These are phyloP conservation scores for Colletotrichum shisoi DNA, from an alignment of 2,329 filamentous ascomycete genomes.

Conservation along the genomic window DNA sequence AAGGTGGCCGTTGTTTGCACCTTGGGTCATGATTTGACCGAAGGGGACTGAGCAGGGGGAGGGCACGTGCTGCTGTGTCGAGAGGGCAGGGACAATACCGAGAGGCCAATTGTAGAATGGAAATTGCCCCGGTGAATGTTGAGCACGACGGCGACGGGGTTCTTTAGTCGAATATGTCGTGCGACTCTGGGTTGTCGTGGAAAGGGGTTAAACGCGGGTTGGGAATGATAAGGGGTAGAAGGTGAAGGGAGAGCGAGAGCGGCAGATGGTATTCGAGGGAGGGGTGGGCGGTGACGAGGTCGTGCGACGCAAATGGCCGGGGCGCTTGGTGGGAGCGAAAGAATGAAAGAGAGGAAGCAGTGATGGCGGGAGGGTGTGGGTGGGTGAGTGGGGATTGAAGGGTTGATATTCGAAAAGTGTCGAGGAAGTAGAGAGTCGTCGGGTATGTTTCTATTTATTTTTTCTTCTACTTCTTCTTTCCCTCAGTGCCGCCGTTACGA, in stretches of 20 bases:
- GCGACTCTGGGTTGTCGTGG: neutral
- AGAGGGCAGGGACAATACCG: constrained; percentile 31
- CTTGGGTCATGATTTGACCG: constrained; percentile 37
- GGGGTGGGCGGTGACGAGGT: constrained; percentile 1
- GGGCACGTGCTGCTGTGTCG: constrained; percentile 6
- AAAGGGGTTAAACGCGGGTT: constrained; percentile 20
- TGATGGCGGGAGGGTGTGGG: neutral
- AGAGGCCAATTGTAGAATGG: constrained; percentile 24
- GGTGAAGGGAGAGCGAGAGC: neutral
- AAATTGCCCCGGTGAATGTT: constrained; percentile 8
- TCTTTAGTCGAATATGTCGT: constrained; percentile 12
- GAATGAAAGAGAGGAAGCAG: neutral
- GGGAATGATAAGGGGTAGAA: constrained; percentile 11
- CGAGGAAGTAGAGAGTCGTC: neutral
- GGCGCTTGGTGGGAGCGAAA: neutral
- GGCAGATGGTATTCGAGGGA: constrained; percentile 14
- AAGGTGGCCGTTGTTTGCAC: constrained; percentile 44
- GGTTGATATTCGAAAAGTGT: constrained; percentile 30
- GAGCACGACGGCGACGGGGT: neutral
- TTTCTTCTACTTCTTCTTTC: neutral
- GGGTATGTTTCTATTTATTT: neutral
- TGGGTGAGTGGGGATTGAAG: neutral
- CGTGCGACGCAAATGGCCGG: neutral
- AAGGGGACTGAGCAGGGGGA: constrained; percentile 3
- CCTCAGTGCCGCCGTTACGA: too few species aligned